Evolutionary conservation across 2,329 filamentous ascomycete species (phyloP).

Genomic region (Colletotrichum godetiae): DNA sequence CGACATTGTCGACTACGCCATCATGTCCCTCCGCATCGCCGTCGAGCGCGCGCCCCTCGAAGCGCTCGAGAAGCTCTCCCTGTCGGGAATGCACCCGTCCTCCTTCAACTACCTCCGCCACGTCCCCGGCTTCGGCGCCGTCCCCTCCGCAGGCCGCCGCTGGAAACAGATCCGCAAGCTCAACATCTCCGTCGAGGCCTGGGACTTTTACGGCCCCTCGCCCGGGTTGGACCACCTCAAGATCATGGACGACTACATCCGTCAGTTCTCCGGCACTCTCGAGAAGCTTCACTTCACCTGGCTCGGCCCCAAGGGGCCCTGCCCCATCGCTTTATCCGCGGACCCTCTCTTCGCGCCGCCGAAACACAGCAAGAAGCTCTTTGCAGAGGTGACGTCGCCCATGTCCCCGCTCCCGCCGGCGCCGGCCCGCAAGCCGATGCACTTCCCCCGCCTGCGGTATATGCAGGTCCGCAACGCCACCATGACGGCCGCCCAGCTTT

Average conservation of each 20-base stretch:
- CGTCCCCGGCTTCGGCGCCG: conserved; percentile 77
- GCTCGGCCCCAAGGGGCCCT: conserved; percentile 78
- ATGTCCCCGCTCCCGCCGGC: conserved; percentile 71
- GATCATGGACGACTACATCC: conserved; percentile 84
- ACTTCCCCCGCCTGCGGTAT: conserved; percentile 74
- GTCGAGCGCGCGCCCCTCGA: conserved; percentile 78
- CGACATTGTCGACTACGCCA: conserved; percentile 85
- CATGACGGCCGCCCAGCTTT: conserved; percentile 78
- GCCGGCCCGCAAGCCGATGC: conserved; percentile 65
- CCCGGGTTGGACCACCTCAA: conserved; percentile 77
- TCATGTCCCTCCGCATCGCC: conserved; percentile 87
- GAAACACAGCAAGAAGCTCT: conserved; percentile 66
- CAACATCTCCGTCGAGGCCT: conserved; percentile 77
- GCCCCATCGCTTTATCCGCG: conserved; percentile 76
- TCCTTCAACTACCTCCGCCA: conserved; percentile 84
- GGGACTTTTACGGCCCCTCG: conserved; percentile 70
- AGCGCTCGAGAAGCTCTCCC: conserved; percentile 75
- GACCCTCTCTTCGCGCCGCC: conserved; percentile 76
- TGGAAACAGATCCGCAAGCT: conserved; percentile 85
- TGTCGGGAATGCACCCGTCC: conserved; percentile 79
- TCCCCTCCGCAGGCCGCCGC: conserved; percentile 75
- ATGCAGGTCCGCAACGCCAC: conserved; percentile 79
- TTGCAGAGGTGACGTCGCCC: conserved; percentile 72
- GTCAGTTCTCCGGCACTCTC: conserved; percentile 73
- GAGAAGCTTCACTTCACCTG: conserved; percentile 82